phyloP scores from a whole-genome alignment of 1,284 basidiomycete genomes.

The Ceratobasidium sp. region DNA sequence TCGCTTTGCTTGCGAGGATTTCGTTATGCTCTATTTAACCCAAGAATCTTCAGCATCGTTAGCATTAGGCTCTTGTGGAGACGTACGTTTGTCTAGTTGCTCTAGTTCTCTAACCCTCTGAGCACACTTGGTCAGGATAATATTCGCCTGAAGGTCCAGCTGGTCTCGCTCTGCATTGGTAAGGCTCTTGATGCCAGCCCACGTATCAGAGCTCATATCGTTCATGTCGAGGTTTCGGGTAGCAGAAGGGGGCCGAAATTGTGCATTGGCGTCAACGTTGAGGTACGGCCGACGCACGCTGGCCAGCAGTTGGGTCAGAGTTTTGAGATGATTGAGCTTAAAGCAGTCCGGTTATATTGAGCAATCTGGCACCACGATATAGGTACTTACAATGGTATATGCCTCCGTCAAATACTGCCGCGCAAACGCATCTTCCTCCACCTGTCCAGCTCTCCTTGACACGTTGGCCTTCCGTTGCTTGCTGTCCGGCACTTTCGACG shows the following conservation, averaged over 20 bases:
- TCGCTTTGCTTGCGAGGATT: constrained; percentile 70
- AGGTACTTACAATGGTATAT: constrained; percentile 73
- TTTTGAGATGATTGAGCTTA: constrained; percentile 79
- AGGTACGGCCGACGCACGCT: constrained; percentile 82
- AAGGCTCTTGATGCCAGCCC: constrained; percentile 77
- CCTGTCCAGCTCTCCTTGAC: constrained; percentile 57
- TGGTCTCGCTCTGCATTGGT: constrained; percentile 90
- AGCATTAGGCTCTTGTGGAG: constrained; percentile 47
- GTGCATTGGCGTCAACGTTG: constrained; percentile 72
- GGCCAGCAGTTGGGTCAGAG: constrained; percentile 75
- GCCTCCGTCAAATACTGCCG: constrained; percentile 80
- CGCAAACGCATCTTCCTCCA: constrained; percentile 60
- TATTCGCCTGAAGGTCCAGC: constrained; percentile 88
- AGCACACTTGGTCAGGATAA: constrained; percentile 84
- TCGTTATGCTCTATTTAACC: constrained; percentile 71
- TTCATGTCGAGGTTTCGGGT: constrained; percentile 69
- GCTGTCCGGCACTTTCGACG: constrained; percentile 58
- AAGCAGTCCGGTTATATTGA: constrained; percentile 38
- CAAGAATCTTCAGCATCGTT: constrained; percentile 38
- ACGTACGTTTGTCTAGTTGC: constrained; percentile 82
- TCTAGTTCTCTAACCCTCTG: constrained; percentile 89
- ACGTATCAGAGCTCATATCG: constrained; percentile 63
- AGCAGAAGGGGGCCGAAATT: constrained; percentile 65
- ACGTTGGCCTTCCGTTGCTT: constrained; percentile 66
- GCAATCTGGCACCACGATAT: constrained; percentile 7